Percentiles rank a stretch among this genome's conserved stretches.
Evolutionary conservation across 2,329 filamentous ascomycete genomes (phyloP).

Genomic region (Pseudopyricularia cyperi): DNA sequence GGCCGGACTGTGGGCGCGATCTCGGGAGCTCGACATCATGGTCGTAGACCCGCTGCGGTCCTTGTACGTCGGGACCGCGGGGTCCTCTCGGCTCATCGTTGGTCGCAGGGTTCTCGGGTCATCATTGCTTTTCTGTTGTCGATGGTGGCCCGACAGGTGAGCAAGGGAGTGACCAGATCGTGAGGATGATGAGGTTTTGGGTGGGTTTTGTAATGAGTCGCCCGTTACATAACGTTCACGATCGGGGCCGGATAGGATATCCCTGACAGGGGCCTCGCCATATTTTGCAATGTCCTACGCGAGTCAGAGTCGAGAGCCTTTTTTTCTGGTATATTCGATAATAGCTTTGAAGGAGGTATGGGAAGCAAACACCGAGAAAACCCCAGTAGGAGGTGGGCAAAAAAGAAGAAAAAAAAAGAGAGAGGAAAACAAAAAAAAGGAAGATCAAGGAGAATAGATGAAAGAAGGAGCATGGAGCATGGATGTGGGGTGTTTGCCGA

Average conservation of each 20-base stretch:
- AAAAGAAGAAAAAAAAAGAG: conserved; percentile 7
- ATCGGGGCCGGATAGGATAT: conserved; percentile 56
- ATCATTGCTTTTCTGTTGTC: conserved; percentile 60
- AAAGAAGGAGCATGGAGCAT: conserved; percentile 8
- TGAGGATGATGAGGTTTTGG: conserved; percentile 50
- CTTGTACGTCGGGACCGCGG: conserved; percentile 37
- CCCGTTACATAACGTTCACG: conserved; percentile 51
- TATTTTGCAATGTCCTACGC: conserved; percentile 59
- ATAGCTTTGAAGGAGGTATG: conserved; percentile 1
- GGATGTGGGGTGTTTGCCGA: neutral
- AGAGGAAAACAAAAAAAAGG: no score
- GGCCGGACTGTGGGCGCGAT: conserved; percentile 68
- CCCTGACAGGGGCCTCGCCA: conserved; percentile 65
- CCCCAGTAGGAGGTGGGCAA: conserved; percentile 3
- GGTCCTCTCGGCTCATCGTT: conserved; percentile 65
- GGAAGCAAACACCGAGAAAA: conserved; percentile 4
- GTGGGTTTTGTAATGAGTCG: conserved; percentile 29
- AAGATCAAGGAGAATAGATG: conserved; percentile 10
- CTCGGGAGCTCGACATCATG: conserved; percentile 29
- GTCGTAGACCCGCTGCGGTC: conserved; percentile 35
- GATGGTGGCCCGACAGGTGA: conserved; percentile 49
- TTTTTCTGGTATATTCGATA: conserved; percentile 2
- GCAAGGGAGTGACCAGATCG: conserved; percentile 47
- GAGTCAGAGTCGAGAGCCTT: neutral
- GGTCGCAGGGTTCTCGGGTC: conserved; percentile 55